Evolutionary conservation across 2,329 filamentous ascomycete genomes (phyloP), one percentile per base, ranked within the genome.

Genomic region (Seiridium cupressi): DNA sequence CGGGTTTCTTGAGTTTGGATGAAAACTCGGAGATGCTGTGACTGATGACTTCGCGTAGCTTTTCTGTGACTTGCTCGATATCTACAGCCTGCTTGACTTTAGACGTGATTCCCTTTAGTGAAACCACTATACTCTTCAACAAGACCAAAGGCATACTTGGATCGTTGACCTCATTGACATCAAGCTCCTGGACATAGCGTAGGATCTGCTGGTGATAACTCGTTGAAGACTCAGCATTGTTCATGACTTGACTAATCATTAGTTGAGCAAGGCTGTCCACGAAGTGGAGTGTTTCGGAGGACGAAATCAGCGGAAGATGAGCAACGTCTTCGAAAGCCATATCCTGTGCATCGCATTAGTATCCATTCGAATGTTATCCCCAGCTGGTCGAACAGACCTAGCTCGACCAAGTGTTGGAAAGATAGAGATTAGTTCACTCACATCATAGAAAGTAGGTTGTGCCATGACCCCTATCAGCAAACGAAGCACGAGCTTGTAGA

Each of bases 371-470:
- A 44, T 26, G 2, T 26, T 2, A 26, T 26, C 18, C 18, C 18
- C 18, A 26, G 18, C 18, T 26, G 18, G 18, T 26, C 18, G 18
- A 26, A 26, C 18, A 26, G 18, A 26, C 18, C 18, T 26, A 26
- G 18, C 18, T 26, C 18, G 18, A 26, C 18, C 18, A 26, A 26
- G 18, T 26, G 18, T 26, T 26, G 18, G 18, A 26, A 26, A 26
- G 18, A 26, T 26, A 3, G 13, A 8, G 34, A 48, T 44, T 55
- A 61, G 4, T 35, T 4, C 40, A 63, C 63, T 44, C 60, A 73
- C 71, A 49, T 70, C 67, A 51, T 73, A 73, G 53, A 72, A 72
- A 8, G 70, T 73, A 26, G 69, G 69, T 55, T 72, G 71, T 58
- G 67, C 65, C 64, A 71, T 69, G 10, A 73, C 63, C 55, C 62